Percentiles rank a stretch among this genome's conserved stretches.
Evolutionary conservation across 2,329 filamentous ascomycete genomes (phyloP).

Genomic region (Epichloe baconii): DNA sequence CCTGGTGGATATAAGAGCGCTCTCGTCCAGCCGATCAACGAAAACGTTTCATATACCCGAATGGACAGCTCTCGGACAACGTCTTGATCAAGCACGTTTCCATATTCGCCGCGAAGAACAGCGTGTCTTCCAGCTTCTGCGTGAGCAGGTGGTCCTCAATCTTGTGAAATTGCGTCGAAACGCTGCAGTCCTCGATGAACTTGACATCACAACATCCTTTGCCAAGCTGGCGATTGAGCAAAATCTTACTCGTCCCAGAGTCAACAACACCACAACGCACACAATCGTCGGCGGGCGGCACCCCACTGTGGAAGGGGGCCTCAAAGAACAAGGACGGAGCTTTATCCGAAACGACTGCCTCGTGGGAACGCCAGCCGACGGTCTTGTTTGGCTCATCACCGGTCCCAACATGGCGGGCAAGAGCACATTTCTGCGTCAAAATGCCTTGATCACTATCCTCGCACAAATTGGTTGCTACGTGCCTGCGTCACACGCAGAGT

Average conservation of each 20-base stretch:
- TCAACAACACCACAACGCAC: conserved; percentile 54
- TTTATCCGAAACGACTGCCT: conserved; percentile 83
- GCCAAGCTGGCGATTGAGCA: conserved; percentile 67
- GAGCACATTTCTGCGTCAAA: conserved; percentile 89
- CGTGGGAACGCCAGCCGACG: conserved; percentile 54
- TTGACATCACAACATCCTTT: conserved; percentile 82
- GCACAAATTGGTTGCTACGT: conserved; percentile 91
- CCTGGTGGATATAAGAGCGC: conserved; percentile 22
- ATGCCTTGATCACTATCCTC: conserved; percentile 84
- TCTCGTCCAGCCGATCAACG: conserved; percentile 74
- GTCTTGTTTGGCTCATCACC: conserved; percentile 54
- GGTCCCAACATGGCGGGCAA: conserved; percentile 99
- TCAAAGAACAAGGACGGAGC: conserved; percentile 63
- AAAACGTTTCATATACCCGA: conserved; percentile 70
- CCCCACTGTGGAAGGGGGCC: conserved; percentile 77
- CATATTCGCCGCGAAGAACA: conserved; percentile 78
- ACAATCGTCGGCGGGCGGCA: conserved; percentile 79
- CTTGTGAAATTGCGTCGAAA: conserved; percentile 80
- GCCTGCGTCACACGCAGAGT: conserved; percentile 70
- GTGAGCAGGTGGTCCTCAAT: conserved; percentile 64
- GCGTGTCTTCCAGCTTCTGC: conserved; percentile 60
- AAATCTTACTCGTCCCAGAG: conserved; percentile 55
- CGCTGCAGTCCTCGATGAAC: conserved; percentile 80
- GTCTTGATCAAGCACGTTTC: conserved; percentile 63
- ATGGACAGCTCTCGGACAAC: conserved; percentile 72